Base-by-base conservation (phyloP, 2,329 filamentous ascomycete genomes). In the Aspergillaceae sp. region DNA sequence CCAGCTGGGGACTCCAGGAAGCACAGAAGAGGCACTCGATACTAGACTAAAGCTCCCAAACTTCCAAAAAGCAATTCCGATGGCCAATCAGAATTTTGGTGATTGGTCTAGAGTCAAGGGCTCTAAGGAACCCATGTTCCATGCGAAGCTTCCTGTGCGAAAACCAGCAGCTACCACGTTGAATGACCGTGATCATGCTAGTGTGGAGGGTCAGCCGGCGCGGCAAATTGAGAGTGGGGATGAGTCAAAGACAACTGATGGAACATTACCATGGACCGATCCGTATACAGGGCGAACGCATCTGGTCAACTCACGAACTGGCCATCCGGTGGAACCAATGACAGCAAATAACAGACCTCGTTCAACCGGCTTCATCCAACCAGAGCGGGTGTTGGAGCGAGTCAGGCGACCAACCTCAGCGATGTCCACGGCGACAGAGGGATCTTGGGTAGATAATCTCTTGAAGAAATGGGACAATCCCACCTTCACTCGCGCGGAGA, bases 381-480 rank as follows among this genome's bases (percentile, higher is more conserved):
- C 49, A 8, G 37, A 40, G 11, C 48, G 42, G 19, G 30, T 26
- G 10, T 29, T 41, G 3, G 48, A 51, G n/a, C 38, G 32, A 9
- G 40, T 42, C 7, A 48, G 49, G 27, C 48, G 52, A 5, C 49
- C 59, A 29, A 49, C 42, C 32, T 55, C 60, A 4, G 54, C 53
- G 19, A 45, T 48, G 30, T 7, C 47, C 6, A 36, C 34, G 6
- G 41, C 45, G 26, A 43, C 43, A 4, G 48, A 53, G 10, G 57
- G 51, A n/a, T 53, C 62, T 7, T 88, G 84, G 84, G 66, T 89
- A 2, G 70, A 74, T 6, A 67, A 74, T 5, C 56, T 91, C 5
- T 64, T 88, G 1, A 63, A 73, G 33, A 72, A 71, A 6, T 94
- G 87, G 87, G 66, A 84, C 6, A 94, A 90, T 48, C 87, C 87